Conservation (phyloP, 768 basidiomycete species). For the Tephrocybe rancida region DNA sequence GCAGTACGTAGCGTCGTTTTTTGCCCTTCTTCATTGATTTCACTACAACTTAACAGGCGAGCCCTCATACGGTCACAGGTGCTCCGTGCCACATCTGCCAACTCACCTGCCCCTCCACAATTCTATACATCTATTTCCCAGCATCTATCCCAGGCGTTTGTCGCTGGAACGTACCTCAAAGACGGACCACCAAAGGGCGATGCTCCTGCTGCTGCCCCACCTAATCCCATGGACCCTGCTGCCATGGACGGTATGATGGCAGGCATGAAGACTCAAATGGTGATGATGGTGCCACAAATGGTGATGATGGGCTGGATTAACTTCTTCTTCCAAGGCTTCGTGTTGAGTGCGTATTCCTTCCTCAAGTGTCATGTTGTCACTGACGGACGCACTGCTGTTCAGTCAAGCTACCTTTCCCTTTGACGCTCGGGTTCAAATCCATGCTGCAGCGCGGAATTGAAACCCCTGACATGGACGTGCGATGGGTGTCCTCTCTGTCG, state of each 20-base stretch:
- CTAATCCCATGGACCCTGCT: constrained; percentile 89
- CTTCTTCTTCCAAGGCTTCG: constrained; percentile 99
- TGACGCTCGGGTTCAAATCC: constrained; percentile 96
- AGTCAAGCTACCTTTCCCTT: constrained; percentile 97
- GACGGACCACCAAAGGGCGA: constrained; percentile 75
- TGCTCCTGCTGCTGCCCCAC: constrained; percentile 52
- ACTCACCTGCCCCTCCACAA: constrained; percentile 77
- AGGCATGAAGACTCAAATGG: constrained; percentile 98
- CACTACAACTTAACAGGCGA: constrained; percentile 44
- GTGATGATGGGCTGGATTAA: constrained; percentile 99
- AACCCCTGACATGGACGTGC: constrained; percentile 95
- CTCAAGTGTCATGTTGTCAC: not conserved
- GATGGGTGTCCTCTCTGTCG: constrained; percentile 98
- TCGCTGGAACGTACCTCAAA: constrained; percentile 82
- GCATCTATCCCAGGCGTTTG: constrained; percentile 71
- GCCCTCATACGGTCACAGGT: constrained; percentile 83
- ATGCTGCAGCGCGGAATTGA: constrained; percentile 97
- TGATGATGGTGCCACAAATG: constrained; percentile 99
- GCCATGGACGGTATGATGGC: constrained; percentile 99
- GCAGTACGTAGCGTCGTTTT: constrained; percentile 66
- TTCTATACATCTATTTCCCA: constrained; percentile 79
- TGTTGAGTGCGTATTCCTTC: constrained; percentile 74
- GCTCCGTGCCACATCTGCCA: constrained; percentile 76
- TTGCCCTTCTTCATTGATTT: constrained; percentile 6
- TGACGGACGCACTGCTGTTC: constrained; percentile 5